Percentiles rank a stretch among this genome's conserved stretches.
Evolutionary conservation across 768 basidiomycete species (phyloP).

Genomic region (Tricholoma flavovirens): DNA sequence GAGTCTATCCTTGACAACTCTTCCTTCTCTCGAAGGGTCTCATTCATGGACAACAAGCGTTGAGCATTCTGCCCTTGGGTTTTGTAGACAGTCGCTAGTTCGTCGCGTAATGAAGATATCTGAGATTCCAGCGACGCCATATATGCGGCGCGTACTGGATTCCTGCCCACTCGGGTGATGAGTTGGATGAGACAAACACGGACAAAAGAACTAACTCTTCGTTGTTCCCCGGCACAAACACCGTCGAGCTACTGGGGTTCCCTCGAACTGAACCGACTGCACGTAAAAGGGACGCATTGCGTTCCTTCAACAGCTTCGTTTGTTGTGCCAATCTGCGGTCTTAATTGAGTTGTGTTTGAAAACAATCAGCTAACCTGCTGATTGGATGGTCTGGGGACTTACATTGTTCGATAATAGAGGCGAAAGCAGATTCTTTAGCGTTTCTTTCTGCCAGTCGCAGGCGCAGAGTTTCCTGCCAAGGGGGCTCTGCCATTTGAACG

Average conservation of each 20-base stretch:
- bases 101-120: conserved; percentile 85
- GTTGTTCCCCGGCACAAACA: conserved; percentile 50
- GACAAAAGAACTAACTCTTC: conserved; percentile 53
- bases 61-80: conserved; percentile 96
- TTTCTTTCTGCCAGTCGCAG: conserved; percentile 81
- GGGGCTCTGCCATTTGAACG: conserved; percentile 64
- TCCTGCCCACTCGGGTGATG: conserved; percentile 37
- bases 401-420: conserved; percentile 92
- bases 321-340: conserved; percentile 91
- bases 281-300: conserved; percentile 83
- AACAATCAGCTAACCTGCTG: neutral
- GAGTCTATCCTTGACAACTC: conserved; percentile 77
- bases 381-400: conserved; percentile 23
- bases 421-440: conserved; percentile 71
- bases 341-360: conserved; percentile 27
- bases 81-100: conserved; percentile 92
- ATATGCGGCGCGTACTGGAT: conserved; percentile 83
- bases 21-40: conserved; percentile 91
- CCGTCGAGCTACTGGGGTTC: conserved; percentile 58
- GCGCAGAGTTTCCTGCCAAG: conserved; percentile 80
- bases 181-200: conserved; percentile 5
- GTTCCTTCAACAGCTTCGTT: conserved; percentile 85
- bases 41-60: conserved; percentile 87
- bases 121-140: conserved; percentile 90
- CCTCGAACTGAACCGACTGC: conserved; percentile 71